Percentiles rank a stretch among this genome's conserved stretches.
These are phyloP conservation scores for Pochonia chlamydosporia DNA, from an alignment of 2,329 filamentous ascomycete species.

Conservation along the genomic window DNA sequence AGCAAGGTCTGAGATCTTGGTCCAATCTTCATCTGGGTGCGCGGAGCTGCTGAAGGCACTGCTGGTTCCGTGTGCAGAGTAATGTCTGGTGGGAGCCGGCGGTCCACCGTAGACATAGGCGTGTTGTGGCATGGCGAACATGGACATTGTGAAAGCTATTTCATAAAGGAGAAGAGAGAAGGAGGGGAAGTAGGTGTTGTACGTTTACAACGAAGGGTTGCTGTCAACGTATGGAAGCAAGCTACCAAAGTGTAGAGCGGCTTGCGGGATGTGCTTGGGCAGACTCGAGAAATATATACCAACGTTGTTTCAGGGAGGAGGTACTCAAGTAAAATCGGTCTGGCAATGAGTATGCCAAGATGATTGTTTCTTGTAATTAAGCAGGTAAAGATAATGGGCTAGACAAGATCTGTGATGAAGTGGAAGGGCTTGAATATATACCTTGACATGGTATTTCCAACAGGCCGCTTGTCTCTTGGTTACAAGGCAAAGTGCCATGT, in stretches of 20 bases:
- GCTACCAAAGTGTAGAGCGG: neutral
- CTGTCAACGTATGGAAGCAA: neutral
- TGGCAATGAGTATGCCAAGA: neutral
- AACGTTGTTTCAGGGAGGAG: no score
- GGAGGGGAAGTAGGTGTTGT: neutral
- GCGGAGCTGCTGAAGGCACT: conserved; percentile 93
- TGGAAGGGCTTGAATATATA: conserved; percentile 8
- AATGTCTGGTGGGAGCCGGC: conserved; percentile 53
- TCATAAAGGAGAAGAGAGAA: conserved; percentile 8
- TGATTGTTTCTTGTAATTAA: neutral
- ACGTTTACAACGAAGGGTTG: neutral
- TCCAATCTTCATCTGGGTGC: conserved; percentile 97
- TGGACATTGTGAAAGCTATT: conserved; percentile 23
- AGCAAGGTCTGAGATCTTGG: conserved; percentile 94
- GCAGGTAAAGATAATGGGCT: conserved; percentile 1
- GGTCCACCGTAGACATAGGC: conserved; percentile 25
- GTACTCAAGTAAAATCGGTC: neutral
- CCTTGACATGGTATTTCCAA: neutral
- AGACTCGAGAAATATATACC: no score
- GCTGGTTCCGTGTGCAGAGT: conserved; percentile 71
- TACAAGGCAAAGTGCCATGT: neutral
- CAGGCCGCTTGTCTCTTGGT: neutral
- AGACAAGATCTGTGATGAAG: neutral
- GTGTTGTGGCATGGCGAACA: conserved; percentile 29
- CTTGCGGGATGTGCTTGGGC: neutral